Percentiles rank a stretch among this genome's conserved stretches.
Evolutionary conservation across 2,329 filamentous ascomycete genomes (phyloP).

Genomic region (Coleophoma cylindrospora): DNA sequence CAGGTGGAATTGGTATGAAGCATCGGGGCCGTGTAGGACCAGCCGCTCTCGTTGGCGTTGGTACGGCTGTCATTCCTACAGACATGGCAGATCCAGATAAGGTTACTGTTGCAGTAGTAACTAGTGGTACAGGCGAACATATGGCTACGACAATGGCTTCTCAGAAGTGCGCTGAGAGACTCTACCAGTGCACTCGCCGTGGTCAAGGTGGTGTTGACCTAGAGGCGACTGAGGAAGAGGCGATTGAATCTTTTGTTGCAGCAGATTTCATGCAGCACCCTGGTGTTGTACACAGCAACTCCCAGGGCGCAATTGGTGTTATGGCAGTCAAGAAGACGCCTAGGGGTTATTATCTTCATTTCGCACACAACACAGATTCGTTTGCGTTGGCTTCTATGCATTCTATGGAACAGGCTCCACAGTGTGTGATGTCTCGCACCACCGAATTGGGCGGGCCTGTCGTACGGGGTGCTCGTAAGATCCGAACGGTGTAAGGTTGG

Average conservation of each 20-base stretch:
- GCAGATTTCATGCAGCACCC: conserved; percentile 93
- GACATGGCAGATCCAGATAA: conserved; percentile 65
- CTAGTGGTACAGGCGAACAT: conserved; percentile 93
- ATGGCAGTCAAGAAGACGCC: conserved; percentile 82
- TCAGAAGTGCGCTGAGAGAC: conserved; percentile 75
- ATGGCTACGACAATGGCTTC: conserved; percentile 96
- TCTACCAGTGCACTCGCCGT: conserved; percentile 67
- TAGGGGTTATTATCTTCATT: conserved; percentile 78
- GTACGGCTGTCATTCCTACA: conserved; percentile 80
- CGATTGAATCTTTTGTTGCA: conserved; percentile 70
- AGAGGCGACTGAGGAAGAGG: conserved; percentile 70
- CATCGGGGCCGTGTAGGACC: conserved; percentile 87
- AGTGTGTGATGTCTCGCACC: conserved; percentile 80
- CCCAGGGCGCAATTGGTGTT: conserved; percentile 83
- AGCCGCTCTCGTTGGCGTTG: conserved; percentile 86
- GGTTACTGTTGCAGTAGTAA: conserved; percentile 74
- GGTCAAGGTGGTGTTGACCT: conserved; percentile 56
- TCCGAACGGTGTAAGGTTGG: conserved; percentile 1
- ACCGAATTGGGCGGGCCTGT: conserved; percentile 19
- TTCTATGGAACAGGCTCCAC: conserved; percentile 66
- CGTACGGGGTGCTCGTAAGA: conserved; percentile 26
- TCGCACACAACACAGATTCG: conserved; percentile 92
- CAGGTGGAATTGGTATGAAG: conserved; percentile 98
- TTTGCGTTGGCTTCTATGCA: conserved; percentile 87
- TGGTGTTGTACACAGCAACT: conserved; percentile 73